A percentile compares a stretch with the other conserved stretches of the same genome.
Conservation (phyloP, 345 rosid genomes). For the Hevea brasiliensis region DNA sequence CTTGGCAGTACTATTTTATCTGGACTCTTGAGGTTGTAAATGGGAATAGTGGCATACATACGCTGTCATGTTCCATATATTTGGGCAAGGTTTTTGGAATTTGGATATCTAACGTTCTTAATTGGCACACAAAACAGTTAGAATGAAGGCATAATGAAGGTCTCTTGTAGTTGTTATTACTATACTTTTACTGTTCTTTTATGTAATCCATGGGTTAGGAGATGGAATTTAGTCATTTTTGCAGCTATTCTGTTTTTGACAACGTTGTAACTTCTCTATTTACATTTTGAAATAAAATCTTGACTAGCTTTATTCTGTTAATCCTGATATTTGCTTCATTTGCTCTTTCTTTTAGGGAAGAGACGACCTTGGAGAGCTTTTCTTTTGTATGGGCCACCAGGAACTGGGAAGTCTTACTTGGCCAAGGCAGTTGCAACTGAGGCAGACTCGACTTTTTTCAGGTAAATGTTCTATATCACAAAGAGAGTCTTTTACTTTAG, state of each 20-base stretch:
- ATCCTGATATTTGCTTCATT: not conserved
- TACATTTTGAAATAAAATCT: not conserved
- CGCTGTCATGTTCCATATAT: too few species aligned
- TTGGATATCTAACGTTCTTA: not conserved
- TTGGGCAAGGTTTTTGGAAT: not conserved
- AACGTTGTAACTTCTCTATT: not conserved
- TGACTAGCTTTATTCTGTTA: not conserved
- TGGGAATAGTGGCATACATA: too few species aligned
- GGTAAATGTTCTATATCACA: conserved; percentile 15
- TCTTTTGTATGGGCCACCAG: conserved; percentile 90
- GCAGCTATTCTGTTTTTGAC: not conserved
- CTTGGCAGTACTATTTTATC: too few species aligned
- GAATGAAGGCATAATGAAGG: not conserved
- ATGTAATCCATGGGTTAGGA: not conserved
- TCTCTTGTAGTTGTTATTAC: not conserved
- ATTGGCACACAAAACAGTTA: not conserved
- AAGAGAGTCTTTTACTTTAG: not conserved
- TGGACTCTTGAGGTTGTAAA: too few species aligned
- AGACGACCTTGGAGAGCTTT: conserved; percentile 94
- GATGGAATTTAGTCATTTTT: not conserved
- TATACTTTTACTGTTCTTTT: not conserved
- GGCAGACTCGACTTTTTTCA: conserved; percentile 91
- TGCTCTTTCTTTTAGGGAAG: conserved; percentile 53
- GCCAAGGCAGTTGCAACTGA: conserved; percentile 98
- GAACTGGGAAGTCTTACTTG: conserved; percentile 91